phyloP scores from a whole-genome alignment of 2,329 filamentous ascomycete species.

The Diaporthe citriasiana region DNA sequence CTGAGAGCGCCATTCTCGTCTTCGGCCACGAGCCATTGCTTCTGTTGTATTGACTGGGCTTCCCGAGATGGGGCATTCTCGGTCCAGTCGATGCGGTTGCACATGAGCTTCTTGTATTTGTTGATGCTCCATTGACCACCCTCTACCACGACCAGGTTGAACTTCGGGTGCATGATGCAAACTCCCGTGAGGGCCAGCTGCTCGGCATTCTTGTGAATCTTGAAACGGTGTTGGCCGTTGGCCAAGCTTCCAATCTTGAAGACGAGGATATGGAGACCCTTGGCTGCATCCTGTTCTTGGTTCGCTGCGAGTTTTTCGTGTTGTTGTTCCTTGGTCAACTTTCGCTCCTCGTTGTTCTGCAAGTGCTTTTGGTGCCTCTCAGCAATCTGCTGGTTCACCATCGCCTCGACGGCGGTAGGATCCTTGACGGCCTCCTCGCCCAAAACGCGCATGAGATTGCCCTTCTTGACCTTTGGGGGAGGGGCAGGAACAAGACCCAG shows the following conservation, averaged over 20 bases:
- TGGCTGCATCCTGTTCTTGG: conserved; percentile 88
- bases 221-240: conserved; percentile 94
- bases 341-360: conserved; percentile 83
- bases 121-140: conserved; percentile 87
- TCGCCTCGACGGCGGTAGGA: conserved; percentile 94
- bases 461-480: conserved; percentile 96
- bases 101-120: conserved; percentile 92
- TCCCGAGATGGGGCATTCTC: conserved; percentile 83
- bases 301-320: conserved; percentile 86
- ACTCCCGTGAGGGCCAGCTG: conserved; percentile 88
- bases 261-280: conserved; percentile 87
- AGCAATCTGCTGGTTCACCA: conserved; percentile 92
- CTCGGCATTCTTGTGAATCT: conserved; percentile 92
- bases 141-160: conserved; percentile 92
- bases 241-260: conserved; percentile 92
- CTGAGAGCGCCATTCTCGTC: conserved; percentile 84
- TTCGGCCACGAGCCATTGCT: conserved; percentile 84
- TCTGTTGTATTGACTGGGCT: conserved; percentile 72
- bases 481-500: conserved; percentile 91
- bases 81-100: conserved; percentile 94
- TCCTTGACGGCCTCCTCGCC: conserved; percentile 94
- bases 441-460: conserved; percentile 96
- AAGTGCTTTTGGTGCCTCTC: conserved; percentile 87
- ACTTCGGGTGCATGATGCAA: conserved; percentile 91
- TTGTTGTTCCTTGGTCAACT: conserved; percentile 88